Conservation (phyloP, 768 basidiomycete genomes). For the Clathrus columnatus region DNA sequence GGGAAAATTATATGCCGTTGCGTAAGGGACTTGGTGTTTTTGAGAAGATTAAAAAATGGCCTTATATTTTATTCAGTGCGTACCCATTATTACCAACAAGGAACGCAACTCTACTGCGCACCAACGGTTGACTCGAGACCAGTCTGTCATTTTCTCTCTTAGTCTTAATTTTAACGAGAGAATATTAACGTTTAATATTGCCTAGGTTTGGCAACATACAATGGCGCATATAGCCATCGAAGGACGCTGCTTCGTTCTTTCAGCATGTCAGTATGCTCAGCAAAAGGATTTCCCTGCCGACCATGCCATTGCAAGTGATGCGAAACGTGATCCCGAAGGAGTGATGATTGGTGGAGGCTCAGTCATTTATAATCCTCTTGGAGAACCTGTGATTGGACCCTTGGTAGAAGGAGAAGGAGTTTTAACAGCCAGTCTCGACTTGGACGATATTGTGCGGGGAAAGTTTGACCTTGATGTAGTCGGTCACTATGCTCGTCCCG, state of each 20-base stretch:
- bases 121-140: conserved; percentile 56
- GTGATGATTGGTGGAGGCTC: conserved; percentile 56
- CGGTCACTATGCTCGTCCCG: conserved; percentile 54
- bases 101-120: conserved; percentile 54
- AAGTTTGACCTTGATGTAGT: conserved; percentile 56
- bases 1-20: conserved; percentile 68
- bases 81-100: conserved; percentile 48
- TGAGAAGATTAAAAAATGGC: not conserved
- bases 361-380: conserved; percentile 50
- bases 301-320: conserved; percentile 34
- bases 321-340: conserved; percentile 34
- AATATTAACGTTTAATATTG: too few relatives aligned
- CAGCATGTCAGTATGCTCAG: conserved; percentile 50
- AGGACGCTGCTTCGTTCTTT: conserved; percentile 61
- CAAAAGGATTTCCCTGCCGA: conserved; percentile 44
- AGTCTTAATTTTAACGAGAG: too few relatives aligned
- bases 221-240: conserved; percentile 61
- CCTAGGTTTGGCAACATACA: conserved; percentile 37
- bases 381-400: conserved; percentile 52
- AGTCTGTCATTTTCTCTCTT: conserved; percentile 9
- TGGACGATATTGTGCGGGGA: conserved; percentile 46
- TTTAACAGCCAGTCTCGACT: conserved; percentile 47
- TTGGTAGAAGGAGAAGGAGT: conserved; percentile 43
- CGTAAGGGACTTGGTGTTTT: conserved; percentile 27
- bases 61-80: conserved; percentile 34